Percentiles rank a stretch among this genome's conserved stretches.
These are phyloP conservation scores for Fremontodendron californicum DNA, from an alignment of 345 rosid genomes.

Conservation along the genomic window DNA sequence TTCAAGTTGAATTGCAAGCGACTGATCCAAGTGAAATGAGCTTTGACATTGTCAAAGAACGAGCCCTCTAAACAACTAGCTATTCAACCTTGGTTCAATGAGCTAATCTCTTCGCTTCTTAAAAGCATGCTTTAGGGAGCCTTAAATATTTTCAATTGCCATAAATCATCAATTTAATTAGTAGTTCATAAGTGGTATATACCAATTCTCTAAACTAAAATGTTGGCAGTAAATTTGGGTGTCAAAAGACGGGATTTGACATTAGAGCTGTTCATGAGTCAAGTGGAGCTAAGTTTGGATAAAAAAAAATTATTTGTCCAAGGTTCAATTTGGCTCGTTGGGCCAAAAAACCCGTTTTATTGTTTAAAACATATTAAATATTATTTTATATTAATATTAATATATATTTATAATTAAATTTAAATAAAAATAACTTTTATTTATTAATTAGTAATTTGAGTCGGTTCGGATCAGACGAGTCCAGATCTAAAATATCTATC, in stretches of 20 bases:
- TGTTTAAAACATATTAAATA: no score
- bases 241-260: neutral
- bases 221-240: neutral
- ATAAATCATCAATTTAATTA: neutral
- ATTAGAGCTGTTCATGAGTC: no score
- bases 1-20: conserved; percentile 70
- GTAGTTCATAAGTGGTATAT: neutral
- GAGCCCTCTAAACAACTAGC: conserved; percentile 30
- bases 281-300: no score
- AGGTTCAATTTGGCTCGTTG: no score
- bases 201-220: neutral
- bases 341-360: no score
- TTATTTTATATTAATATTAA: no score
- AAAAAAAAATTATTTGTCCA: no score
- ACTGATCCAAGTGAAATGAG: conserved; percentile 83
- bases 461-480: no score
- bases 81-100: neutral
- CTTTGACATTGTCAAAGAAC: conserved; percentile 56
- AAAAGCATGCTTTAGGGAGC: conserved; percentile 14
- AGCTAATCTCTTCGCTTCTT: neutral
- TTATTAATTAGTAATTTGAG: no score
- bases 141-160: neutral
- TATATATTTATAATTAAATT: no score
- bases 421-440: no score
- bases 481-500: no score